Percentiles rank a stretch among this genome's conserved stretches.
Conservation (phyloP, 1,139 yeast species). For the Hansenula sp. region DNA sequence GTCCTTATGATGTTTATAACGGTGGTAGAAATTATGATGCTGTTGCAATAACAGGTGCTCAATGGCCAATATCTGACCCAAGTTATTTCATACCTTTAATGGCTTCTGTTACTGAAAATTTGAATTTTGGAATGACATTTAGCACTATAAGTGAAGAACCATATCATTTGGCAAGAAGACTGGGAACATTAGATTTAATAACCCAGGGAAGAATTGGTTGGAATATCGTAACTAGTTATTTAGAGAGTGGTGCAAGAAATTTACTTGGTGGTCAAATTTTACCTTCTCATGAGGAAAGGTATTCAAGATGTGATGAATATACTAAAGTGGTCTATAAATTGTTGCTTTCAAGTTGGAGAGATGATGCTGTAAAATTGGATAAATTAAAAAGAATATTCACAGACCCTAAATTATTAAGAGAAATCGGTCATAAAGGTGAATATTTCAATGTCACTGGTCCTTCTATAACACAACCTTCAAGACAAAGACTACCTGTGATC, state of each 20-base stretch:
- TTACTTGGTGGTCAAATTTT: conserved; percentile 29
- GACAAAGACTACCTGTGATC: conserved; percentile 37
- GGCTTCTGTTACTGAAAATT: conserved; percentile 36
- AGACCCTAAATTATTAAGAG: conserved; percentile 33
- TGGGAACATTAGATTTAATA: conserved; percentile 33
- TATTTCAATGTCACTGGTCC: conserved; percentile 38
- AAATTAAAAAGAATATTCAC: conserved; percentile 29
- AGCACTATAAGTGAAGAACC: conserved; percentile 35
- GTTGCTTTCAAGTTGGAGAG: conserved; percentile 37
- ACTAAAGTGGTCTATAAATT: conserved; percentile 34
- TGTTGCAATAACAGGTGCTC: conserved; percentile 34
- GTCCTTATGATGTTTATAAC: conserved; percentile 38
- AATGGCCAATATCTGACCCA: conserved; percentile 37
- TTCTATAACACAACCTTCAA: conserved; percentile 33
- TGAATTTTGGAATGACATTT: conserved; percentile 35
- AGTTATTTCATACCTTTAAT: conserved; percentile 34
- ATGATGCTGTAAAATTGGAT: conserved; percentile 34
- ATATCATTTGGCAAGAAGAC: conserved; percentile 32
- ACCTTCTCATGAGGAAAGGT: conserved; percentile 34
- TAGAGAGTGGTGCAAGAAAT: conserved; percentile 35
- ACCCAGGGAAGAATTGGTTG: conserved; percentile 36
- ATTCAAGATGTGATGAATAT: conserved; percentile 35
- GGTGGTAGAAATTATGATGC: conserved; percentile 31
- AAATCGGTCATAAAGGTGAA: conserved; percentile 33
- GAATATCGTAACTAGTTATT: conserved; percentile 34